Base-by-base conservation (phyloP, 768 basidiomycete species). In the Tephrocybe sp. region DNA sequence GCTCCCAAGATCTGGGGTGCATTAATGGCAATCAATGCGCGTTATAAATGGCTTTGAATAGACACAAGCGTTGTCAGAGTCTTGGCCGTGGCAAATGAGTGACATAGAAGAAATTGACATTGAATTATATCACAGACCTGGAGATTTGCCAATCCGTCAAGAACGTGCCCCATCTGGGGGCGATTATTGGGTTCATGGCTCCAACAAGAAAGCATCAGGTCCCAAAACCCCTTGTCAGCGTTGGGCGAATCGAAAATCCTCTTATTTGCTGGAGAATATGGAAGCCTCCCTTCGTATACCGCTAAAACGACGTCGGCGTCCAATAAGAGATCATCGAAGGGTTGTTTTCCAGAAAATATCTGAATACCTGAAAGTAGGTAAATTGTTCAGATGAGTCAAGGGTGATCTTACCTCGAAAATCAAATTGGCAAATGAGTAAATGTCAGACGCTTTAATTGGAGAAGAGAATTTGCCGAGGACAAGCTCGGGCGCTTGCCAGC, bases 401-500 rank as follows among this genome's bases (percentile, higher is more conserved):
- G n/a, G 12, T 24, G 6, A 11, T 42, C 7, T n/a, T 30, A 51
- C 50, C 43, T 45, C 37, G 25, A 25, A 40, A 29, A 23, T 19
- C 2, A 48, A 2, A 21, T 4, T 19, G 10, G 25, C 47, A 31
- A 48, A 51, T 2, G 50, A 30, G 31, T 33, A 51, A 13, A 45
- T 37, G 30, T 51, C 50, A 30, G 16, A 45, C 4, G 38, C 38
- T 21, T 23, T 30, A 9, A 18, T 40, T 7, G 50, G 43, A 6
- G 25, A 38, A 2, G 8, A 16, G 8, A 34, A 7, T 1, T 45
- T 39, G 6, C 44, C 44, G 3, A 40, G 22, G 7, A 51, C 29
- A 15, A 51, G 13, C 15, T 51, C 50, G 7, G 50, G 50, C 15
- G 50, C 43, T 42, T 45, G 43, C 16, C 40, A 51, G 15, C 43